phyloP scores from a whole-genome alignment of 2,329 filamentous ascomycete species.

The Diaporthe helianthi region DNA sequence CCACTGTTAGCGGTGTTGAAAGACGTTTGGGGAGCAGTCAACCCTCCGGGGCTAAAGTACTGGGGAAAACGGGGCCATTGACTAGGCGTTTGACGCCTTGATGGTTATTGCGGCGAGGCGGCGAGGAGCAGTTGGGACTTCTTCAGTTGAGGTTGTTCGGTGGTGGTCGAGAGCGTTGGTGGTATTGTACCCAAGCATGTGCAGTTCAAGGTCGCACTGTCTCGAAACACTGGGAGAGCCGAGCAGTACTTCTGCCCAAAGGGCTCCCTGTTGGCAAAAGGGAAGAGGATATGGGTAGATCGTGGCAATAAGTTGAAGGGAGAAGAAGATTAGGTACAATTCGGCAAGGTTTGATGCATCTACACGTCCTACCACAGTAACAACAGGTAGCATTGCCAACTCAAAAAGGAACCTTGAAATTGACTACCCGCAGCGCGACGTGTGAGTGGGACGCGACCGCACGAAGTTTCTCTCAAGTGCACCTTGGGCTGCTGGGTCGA shows the following conservation, averaged over 20 bases:
- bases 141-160: background rate
- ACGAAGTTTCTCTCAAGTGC: background rate
- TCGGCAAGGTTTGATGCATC: background rate
- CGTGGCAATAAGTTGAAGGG: background rate
- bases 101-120: background rate
- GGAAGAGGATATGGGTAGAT: background rate
- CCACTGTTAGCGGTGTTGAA: background rate
- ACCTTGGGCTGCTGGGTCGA: slow-evolving; percentile 1
- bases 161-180: background rate
- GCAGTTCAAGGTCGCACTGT: background rate
- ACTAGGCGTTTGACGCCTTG: background rate
- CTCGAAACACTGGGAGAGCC: background rate
- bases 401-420: background rate
- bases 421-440: background rate
- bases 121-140: background rate
- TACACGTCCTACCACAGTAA: slow-evolving; percentile 13
- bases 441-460: slow-evolving; percentile 5
- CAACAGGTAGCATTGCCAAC: background rate
- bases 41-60: background rate
- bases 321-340: background rate
- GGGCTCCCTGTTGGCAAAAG: background rate
- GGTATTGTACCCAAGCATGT: background rate
- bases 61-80: background rate
- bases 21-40: background rate
- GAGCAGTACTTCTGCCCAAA: background rate